Evolutionary conservation across 176 grass and related monocot species (phyloP).

Genomic region (Juncus effusus): DNA sequence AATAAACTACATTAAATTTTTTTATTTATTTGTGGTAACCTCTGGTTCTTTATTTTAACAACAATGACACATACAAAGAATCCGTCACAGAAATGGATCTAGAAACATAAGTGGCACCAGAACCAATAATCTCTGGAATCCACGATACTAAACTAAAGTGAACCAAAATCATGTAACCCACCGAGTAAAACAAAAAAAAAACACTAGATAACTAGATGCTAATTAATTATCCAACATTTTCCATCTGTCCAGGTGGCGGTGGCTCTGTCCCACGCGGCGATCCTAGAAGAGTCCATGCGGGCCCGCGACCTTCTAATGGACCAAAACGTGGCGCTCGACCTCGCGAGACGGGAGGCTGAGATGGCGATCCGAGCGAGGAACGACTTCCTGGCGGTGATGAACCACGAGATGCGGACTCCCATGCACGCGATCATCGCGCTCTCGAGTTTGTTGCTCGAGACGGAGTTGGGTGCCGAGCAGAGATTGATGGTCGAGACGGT

Average conservation of each 20-base stretch:
- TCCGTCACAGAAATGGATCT: too few relatives aligned
- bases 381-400: slow-evolving; percentile 98
- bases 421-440: slow-evolving; percentile 97
- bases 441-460: slow-evolving; percentile 87
- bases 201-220: too few relatives aligned
- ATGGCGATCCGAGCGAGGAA: slow-evolving; percentile 94
- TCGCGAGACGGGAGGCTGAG: slow-evolving; percentile 79
- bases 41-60: too few relatives aligned
- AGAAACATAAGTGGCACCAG: too few relatives aligned
- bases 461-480: slow-evolving; percentile 82
- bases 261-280: slow-evolving; percentile 91
- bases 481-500: slow-evolving; percentile 88
- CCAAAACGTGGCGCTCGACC: slow-evolving; percentile 92
- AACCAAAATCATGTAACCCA: too few relatives aligned
- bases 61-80: too few relatives aligned
- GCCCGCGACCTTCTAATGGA: slow-evolving; percentile 90
- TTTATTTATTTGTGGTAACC: too few relatives aligned
- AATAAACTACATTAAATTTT: too few relatives aligned
- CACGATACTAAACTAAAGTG: too few relatives aligned
- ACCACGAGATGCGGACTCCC: slow-evolving; percentile 96
- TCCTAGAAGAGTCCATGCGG: slow-evolving; percentile 97
- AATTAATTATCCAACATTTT: neutral
- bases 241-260: slow-evolving; percentile 72
- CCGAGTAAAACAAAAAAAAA: too few relatives aligned
- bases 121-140: too few relatives aligned